phyloP scores from a whole-genome alignment of 2,329 filamentous ascomycete species.

The Aspergillus sp. region DNA sequence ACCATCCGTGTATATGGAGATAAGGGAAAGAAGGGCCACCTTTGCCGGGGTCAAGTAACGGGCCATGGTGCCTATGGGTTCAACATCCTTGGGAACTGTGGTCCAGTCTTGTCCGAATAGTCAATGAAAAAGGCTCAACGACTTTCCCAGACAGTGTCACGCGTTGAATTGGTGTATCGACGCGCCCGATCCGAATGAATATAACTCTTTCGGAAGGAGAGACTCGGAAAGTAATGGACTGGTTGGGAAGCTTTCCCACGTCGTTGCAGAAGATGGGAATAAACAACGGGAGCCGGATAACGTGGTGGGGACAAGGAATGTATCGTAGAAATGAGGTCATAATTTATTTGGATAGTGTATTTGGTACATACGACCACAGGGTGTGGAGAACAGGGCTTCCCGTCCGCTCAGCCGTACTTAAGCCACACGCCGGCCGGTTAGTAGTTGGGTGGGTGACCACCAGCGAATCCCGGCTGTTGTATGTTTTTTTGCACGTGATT shows the following conservation, averaged over 20 bases:
- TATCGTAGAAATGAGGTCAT: not conserved
- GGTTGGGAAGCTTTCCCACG: too few species aligned
- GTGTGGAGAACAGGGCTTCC: constrained; percentile 43
- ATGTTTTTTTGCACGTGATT: too few species aligned
- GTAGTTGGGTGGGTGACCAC: constrained; percentile 38
- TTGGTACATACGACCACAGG: constrained; percentile 25
- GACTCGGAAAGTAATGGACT: too few species aligned
- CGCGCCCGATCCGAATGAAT: too few species aligned
- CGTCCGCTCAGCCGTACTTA: constrained; percentile 43
- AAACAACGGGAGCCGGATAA: not conserved
- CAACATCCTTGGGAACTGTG: not conserved
- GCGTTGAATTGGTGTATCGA: not conserved
- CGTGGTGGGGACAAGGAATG: not conserved
- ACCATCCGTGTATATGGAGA: constrained; percentile 76
- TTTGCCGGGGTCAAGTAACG: constrained; percentile 88
- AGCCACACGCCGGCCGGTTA: constrained; percentile 41
- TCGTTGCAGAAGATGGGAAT: too few species aligned
- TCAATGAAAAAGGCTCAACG: not conserved
- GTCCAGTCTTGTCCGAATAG: not conserved
- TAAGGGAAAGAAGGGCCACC: constrained; percentile 74
- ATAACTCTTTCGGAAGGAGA: too few species aligned
- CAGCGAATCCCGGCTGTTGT: constrained; percentile 42
- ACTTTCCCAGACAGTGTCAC: not conserved
- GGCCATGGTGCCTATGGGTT: constrained; percentile 54
- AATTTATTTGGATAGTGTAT: not conserved